Percentiles rank a stretch among this genome's conserved stretches.
Evolutionary conservation across 768 basidiomycete species (phyloP).

Genomic region (Cubamyces sp.): DNA sequence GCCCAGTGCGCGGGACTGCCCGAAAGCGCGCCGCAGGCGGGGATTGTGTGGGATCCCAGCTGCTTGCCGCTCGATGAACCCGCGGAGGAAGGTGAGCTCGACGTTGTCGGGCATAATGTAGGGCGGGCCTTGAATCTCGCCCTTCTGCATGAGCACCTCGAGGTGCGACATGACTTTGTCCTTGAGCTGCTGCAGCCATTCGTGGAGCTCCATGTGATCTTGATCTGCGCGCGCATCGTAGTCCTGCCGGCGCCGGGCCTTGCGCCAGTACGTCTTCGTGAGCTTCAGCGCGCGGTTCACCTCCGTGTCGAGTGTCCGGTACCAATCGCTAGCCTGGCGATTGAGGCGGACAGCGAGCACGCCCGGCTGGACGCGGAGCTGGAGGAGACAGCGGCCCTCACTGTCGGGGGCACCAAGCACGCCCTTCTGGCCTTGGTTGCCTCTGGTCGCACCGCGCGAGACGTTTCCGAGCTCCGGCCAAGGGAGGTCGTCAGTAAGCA

Average conservation of each 20-base stretch:
- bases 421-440: constrained; percentile 87
- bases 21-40: constrained; percentile 60
- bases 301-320: constrained; percentile 74
- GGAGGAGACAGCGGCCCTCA: constrained; percentile 77
- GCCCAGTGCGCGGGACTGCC: constrained; percentile 25
- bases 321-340: constrained; percentile 81
- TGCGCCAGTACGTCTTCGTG: constrained; percentile 87
- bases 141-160: constrained; percentile 85
- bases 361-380: constrained; percentile 82
- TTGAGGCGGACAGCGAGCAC: constrained; percentile 78
- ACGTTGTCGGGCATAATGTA: constrained; percentile 81
- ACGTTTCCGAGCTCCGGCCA: constrained; percentile 89
- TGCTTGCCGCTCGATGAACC: constrained; percentile 80
- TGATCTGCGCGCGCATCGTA: constrained; percentile 85
- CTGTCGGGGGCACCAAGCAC: constrained; percentile 70
- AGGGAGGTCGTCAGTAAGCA: constrained; percentile 74
- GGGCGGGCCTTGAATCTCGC: constrained; percentile 83
- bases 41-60: constrained; percentile 81
- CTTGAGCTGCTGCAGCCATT: constrained; percentile 86
- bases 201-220: constrained; percentile 88
- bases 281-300: constrained; percentile 81
- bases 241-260: constrained; percentile 75
- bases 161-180: constrained; percentile 90
- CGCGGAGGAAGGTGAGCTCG: constrained; percentile 77
- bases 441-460: constrained; percentile 80